Base-by-base conservation (phyloP, 1,284 basidiomycete species). In the Malassezia globosa region DNA sequence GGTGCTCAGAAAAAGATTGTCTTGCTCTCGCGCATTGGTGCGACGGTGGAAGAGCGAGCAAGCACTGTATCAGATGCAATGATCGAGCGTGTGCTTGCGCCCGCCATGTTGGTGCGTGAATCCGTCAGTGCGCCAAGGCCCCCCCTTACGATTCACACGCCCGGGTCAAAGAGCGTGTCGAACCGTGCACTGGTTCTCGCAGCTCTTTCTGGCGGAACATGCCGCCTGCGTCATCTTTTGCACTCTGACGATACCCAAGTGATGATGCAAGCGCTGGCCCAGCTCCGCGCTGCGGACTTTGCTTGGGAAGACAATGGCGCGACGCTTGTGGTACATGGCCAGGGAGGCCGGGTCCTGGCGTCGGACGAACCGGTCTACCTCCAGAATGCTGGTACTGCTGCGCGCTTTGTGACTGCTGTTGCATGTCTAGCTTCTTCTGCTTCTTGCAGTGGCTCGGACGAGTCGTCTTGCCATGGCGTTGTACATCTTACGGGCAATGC, bases 231-330 rank as follows among this genome's bases (percentile, higher is more conserved):
- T 72, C 96, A 96, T 68, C 76, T 96, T 14, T 77, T 97, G 35
- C 90, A 96, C 72, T 96, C 89, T 7, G 92, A 97, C 66, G 92
- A 99, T 72, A 99, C 92, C 0, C 87, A 89, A 61, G 92, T 99
- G 50, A 97, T 99, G 94, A 96, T 97, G 88, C 77, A 81, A 39
- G 87, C 89, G 49, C 81, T 97, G 55, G 82, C 87, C 55, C 41
- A 59, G 31, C 48, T 58, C 7, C 60, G 87, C 81, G 92, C 89
- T 39, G 92, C 92, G 21, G 80, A 76, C 34, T 87, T 87, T 70
- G 77, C 77, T 19, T 99, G 89, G 86, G 87, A 95, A 75, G 90
- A 97, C 59, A 81, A 80, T 46, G 85, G 85, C 22, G 89, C 94
- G 73, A 92, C 88, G 0, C 80, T 97, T 26, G 83, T 97, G 37